phyloP scores from a whole-genome alignment of 169 alveolate genomes.

The Plasmodium yoelii region DNA sequence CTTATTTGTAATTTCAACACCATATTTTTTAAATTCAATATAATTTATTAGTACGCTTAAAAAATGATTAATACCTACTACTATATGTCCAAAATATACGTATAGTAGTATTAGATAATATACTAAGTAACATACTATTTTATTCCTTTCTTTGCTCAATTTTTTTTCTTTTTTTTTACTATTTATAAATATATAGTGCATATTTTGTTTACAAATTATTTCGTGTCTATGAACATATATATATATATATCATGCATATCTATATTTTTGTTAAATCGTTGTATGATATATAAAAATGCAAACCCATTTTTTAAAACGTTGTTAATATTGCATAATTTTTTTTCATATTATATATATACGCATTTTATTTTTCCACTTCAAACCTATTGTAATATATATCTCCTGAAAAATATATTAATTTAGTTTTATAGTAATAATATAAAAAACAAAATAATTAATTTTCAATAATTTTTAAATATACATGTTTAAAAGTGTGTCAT shows the following conservation, averaged over 20 bases:
- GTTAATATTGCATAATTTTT: conserved; percentile 35
- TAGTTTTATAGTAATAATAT: conserved; percentile 35
- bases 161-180: conserved; percentile 2
- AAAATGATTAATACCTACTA: conserved; percentile 5
- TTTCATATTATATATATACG: neutral
- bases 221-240: conserved; percentile 5
- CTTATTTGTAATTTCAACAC: conserved; percentile 57
- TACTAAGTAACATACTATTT: conserved; percentile 2
- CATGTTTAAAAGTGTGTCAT: neutral
- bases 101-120: neutral
- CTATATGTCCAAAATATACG: neutral
- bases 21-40: conserved; percentile 38
- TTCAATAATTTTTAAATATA: conserved; percentile 37
- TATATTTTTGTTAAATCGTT: conserved; percentile 41
- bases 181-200: neutral
- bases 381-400: conserved; percentile 4
- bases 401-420: conserved; percentile 12
- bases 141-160: neutral
- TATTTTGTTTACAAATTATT: conserved; percentile 13
- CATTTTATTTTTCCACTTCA: conserved; percentile 15
- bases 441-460: conserved; percentile 21
- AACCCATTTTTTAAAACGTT: conserved; percentile 29
- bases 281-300: conserved; percentile 28
- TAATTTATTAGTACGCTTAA: conserved; percentile 60
- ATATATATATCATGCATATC: neutral